Conservation (phyloP, 2,329 filamentous ascomycete genomes). For the Cladosporium sp. region DNA sequence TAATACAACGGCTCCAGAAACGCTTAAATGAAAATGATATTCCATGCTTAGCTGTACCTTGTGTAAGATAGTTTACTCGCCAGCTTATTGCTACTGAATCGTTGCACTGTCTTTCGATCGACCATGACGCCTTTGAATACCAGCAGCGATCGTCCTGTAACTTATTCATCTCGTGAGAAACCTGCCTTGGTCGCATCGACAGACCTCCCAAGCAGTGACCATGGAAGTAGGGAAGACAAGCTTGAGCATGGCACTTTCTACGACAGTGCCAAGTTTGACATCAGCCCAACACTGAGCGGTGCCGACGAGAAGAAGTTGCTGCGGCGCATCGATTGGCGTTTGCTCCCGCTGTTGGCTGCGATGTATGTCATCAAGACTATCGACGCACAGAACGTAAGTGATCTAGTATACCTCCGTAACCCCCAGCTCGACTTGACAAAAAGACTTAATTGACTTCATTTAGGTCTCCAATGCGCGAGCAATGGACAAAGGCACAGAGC, state of each 20-base stretch:
- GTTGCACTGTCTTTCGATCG: not conserved
- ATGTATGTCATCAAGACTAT: slow-evolving; percentile 37
- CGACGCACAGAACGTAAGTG: slow-evolving; percentile 35
- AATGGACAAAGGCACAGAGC: slow-evolving; percentile 38
- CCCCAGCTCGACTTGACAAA: too few relatives aligned
- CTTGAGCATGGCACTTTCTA: not conserved
- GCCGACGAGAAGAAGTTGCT: slow-evolving; percentile 50
- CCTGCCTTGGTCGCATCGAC: not conserved
- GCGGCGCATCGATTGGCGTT: slow-evolving; percentile 45
- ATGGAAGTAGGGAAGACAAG: not conserved
- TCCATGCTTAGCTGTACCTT: not conserved
- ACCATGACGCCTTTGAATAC: not conserved
- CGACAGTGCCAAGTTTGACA: not conserved
- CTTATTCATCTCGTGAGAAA: not conserved
- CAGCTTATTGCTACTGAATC: not conserved
- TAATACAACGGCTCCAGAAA: not conserved
- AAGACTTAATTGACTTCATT: not conserved
- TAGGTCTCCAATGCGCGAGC: slow-evolving; percentile 37
- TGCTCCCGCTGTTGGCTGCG: slow-evolving; percentile 43
- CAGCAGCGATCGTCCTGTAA: not conserved
- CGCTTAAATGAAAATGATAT: not conserved
- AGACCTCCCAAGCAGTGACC: not conserved
- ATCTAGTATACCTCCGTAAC: not conserved
- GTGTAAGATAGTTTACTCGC: not conserved
- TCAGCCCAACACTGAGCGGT: slow-evolving; percentile 18